A percentile compares a stretch with the other conserved stretches of the same genome.
These are phyloP conservation scores for Tetrastigma voinierianum DNA, from an alignment of 164 flowering plant genomes.

Conservation along the genomic window DNA sequence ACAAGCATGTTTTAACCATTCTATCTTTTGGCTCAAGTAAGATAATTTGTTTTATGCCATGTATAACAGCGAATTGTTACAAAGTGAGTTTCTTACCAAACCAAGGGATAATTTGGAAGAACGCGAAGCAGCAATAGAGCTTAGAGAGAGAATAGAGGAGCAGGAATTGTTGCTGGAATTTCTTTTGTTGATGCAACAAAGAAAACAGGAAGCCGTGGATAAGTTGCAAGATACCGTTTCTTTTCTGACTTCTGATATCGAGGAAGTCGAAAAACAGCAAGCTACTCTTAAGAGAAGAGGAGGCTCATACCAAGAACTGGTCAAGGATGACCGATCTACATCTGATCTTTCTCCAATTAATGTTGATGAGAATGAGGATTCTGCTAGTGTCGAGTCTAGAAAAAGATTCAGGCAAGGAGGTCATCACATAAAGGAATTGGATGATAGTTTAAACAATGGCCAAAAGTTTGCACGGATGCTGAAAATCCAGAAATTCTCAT, in stretches of 20 bases:
- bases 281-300: slow-evolving; percentile 36
- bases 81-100: slow-evolving; percentile 84
- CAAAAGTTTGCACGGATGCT: slow-evolving; percentile 22
- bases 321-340: slow-evolving; percentile 30
- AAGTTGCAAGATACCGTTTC: slow-evolving; percentile 65
- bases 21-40: neutral
- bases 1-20: neutral
- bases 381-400: slow-evolving; percentile 45
- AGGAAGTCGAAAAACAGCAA: slow-evolving; percentile 69
- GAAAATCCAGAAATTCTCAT: slow-evolving; percentile 41
- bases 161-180: slow-evolving; percentile 83
- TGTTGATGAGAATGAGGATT: slow-evolving; percentile 40
- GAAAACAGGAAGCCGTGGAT: slow-evolving; percentile 68
- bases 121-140: slow-evolving; percentile 77
- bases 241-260: slow-evolving; percentile 70
- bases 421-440: slow-evolving; percentile 31
- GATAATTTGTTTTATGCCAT: slow-evolving; percentile 8
- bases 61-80: slow-evolving; percentile 67
- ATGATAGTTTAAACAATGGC: slow-evolving; percentile 28
- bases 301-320: slow-evolving; percentile 24
- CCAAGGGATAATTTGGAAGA: slow-evolving; percentile 68
- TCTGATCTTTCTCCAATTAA: slow-evolving; percentile 23
- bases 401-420: slow-evolving; percentile 52
- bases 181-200: slow-evolving; percentile 62
- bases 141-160: slow-evolving; percentile 78